Evolutionary conservation across 495 filamentous ascomycete genomes (phyloP), one percentile per base, ranked within the genome.

Genomic region (Amniculicola lignicola): DNA sequence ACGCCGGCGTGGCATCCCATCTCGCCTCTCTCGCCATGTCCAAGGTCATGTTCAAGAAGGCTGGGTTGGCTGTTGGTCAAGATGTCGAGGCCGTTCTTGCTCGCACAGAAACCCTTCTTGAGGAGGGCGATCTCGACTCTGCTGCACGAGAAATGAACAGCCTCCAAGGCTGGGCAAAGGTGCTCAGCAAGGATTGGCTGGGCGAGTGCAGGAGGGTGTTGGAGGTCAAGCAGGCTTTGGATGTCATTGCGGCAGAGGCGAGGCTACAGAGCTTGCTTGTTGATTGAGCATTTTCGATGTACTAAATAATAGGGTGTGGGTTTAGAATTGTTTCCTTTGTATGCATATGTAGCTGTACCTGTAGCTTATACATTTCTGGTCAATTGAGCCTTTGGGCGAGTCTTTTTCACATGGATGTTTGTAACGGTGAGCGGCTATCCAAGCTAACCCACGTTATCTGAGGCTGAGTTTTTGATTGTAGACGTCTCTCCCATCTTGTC

Each of bases 111-210:
- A 90, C 80, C 3, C 79, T 86, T 60, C 76, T 98, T 11, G 90
- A 97, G 73, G 87, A 96, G 72, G 94, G 93, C 24, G 81, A 94
- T 62, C 72, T 98, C 27, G 94, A 98, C 66, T 84, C 77, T 42
- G 93, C 93, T 33, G 90, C 92, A 6, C 79, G 94, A 58, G 93
- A 98, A 77, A 91, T 97, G 88, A 97, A 96, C 68, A 80, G 80
- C 16, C 75, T 98, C 44, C 77, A 81, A 50, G 93, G 93, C 19
- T 97, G 94, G 93, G 90, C 91, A 19, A 95, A 90, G 76, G 92
- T 86, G 42, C 72, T 98, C 67, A 90, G 87, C 67, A 81, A 84
- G 64, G 93, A 98, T 69, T 98, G 93, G 93, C 65, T 98, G 62
- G 81, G 75, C 35, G 93, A 98, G 78, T 84, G 87, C 21, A 79